These are phyloP conservation scores for Globisporangium echinulatum DNA, from an alignment of 352 stramenopile genomes.

Conservation along the genomic window DNA sequence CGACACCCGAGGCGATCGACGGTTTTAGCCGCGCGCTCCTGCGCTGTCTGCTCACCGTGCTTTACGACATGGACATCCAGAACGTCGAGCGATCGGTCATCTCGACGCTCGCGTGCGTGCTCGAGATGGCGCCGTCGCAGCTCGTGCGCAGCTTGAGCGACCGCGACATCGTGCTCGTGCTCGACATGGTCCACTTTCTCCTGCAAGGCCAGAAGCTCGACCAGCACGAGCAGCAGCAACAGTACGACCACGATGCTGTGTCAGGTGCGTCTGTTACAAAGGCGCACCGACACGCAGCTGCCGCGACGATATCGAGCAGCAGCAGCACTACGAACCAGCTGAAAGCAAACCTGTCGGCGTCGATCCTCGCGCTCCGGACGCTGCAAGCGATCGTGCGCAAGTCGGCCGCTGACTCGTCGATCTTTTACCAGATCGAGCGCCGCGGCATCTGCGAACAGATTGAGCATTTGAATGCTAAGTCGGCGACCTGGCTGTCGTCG, in stretches of 20 bases:
- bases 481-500: conserved; percentile 25
- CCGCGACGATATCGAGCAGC: neutral
- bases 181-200: conserved; percentile 65
- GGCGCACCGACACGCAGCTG: neutral
- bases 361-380: conserved; percentile 68
- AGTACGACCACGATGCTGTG: neutral
- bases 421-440: conserved; percentile 80
- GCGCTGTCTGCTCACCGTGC: conserved; percentile 37
- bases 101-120: conserved; percentile 51
- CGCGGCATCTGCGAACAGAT: conserved; percentile 75
- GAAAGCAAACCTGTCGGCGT: conserved; percentile 42
- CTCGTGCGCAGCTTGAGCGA: conserved; percentile 45
- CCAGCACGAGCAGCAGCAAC: conserved; percentile 1
- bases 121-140: conserved; percentile 69
- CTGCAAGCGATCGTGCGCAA: conserved; percentile 68
- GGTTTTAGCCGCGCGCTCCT: conserved; percentile 41
- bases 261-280: too few species aligned
- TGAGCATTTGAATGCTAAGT: conserved; percentile 42
- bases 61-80: conserved; percentile 57
- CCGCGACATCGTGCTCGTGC: conserved; percentile 46
- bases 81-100: conserved; percentile 60
- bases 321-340: conserved; percentile 9
- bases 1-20: conserved; percentile 33
- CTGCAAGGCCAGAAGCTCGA: conserved; percentile 35
- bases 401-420: conserved; percentile 38